Percentiles rank a stretch among this genome's conserved stretches.
These are phyloP conservation scores for Lycium ferocissimum DNA, from an alignment of 257 asterid species.

Conservation along the genomic window DNA sequence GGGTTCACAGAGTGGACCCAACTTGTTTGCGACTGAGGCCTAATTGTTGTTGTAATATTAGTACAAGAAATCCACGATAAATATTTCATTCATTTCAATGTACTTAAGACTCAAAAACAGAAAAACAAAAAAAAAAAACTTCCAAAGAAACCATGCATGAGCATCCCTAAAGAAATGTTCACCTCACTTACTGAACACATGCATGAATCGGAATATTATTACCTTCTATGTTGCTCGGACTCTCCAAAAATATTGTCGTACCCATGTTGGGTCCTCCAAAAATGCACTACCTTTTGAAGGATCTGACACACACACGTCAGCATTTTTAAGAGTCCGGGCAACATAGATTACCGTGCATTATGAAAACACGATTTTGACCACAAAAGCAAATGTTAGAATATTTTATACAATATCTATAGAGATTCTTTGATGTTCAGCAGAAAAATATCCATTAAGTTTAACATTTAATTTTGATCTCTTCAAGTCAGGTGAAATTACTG, in stretches of 20 bases:
- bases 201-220: background rate
- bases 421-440: background rate
- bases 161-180: slow-evolving; percentile 14
- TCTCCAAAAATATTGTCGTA: no score
- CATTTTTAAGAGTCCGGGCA: no score
- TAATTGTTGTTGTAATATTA: background rate
- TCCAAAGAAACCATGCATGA: slow-evolving; percentile 21
- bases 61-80: background rate
- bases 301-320: no score
- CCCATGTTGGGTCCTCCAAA: no score
- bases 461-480: background rate
- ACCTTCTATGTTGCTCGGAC: no score
- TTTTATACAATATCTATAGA: background rate
- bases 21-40: background rate
- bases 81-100: slow-evolving; percentile 7
- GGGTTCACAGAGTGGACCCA: background rate
- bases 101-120: background rate
- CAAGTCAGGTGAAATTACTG: background rate
- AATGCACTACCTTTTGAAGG: no score
- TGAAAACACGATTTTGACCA: background rate
- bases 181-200: background rate
- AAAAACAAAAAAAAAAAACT: background rate
- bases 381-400: background rate
- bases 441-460: background rate
- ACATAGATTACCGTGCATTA: background rate